Conservation (phyloP, 2,329 filamentous ascomycete species). For the Arachnomyces sp. region DNA sequence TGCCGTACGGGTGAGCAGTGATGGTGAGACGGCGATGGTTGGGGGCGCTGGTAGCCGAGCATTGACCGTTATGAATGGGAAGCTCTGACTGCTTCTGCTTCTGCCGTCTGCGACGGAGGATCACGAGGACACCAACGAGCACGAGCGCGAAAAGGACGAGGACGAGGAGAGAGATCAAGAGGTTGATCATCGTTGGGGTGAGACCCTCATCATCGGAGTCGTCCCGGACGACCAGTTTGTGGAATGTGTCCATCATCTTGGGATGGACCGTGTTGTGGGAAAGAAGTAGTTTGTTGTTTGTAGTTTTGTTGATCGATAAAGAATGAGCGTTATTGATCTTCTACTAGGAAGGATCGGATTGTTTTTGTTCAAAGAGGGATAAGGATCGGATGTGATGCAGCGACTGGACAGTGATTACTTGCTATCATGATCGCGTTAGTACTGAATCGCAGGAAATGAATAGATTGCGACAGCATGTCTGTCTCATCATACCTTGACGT, state of each 20-base stretch:
- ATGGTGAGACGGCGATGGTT: slow-evolving; percentile 54
- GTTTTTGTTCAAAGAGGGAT: background rate
- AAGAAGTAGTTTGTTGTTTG: background rate
- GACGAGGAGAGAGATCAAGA: slow-evolving; percentile 71
- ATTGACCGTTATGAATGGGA: slow-evolving; percentile 60
- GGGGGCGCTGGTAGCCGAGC: slow-evolving; percentile 36
- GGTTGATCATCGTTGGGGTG: slow-evolving; percentile 59
- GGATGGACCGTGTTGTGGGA: slow-evolving; percentile 14
- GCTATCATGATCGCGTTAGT: background rate
- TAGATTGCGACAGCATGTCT: too few relatives aligned
- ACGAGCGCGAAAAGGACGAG: slow-evolving; percentile 66
- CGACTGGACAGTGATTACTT: background rate
- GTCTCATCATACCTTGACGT: too few relatives aligned
- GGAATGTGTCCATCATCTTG: slow-evolving; percentile 34
- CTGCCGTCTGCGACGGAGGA: slow-evolving; percentile 63
- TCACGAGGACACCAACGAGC: slow-evolving; percentile 60
- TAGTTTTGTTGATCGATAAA: background rate
- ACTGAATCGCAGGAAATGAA: too few relatives aligned
- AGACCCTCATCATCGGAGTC: slow-evolving; percentile 41
- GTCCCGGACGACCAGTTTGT: slow-evolving; percentile 45
- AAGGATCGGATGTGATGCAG: background rate
- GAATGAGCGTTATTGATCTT: background rate
- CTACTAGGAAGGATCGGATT: background rate
- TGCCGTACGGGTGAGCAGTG: slow-evolving; percentile 39
- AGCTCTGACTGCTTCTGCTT: slow-evolving; percentile 44